Base-by-base conservation (phyloP, 1,284 basidiomycete species). In the Taiwanofungus camphoratus region DNA sequence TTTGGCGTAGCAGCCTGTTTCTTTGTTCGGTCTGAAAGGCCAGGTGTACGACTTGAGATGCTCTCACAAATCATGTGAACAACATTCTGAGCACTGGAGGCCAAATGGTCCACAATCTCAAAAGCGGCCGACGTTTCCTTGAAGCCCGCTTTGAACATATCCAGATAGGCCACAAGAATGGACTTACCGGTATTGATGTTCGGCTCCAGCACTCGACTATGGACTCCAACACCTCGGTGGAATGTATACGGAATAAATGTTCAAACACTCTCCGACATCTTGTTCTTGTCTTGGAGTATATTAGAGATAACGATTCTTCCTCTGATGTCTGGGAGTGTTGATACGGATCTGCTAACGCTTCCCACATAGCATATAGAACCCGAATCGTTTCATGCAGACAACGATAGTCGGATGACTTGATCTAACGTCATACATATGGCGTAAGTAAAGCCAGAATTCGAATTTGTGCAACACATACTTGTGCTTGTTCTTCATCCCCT, bases 41-140 rank as follows among this genome's bases (percentile, higher is more conserved):
- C 66, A 11, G 76, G 65, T 19, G 76, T 67, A 18, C 85, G 75
- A 51, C 67, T 63, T 29, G 71, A 69, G 39, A 91, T 85, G 53
- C 84, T 83, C 60, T 97, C 93, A 59, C 89, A 94, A 15, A 94
- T 68, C 74, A 94, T 88, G 48, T 92, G 85, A 1, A 97, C 91
- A 1, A 90, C 82, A 49, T 79, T 88, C 57, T 94, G 92, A 2
- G 92, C 87, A 57, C 81, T 95, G 1, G 90, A 76, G 2, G 92
- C 80, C 15, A 98, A 74, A 11, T 83, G 68, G 56, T 94, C 90
- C 8, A 96, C 70, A 34, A 96, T 76, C 46, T 92, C 87, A 55
- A 95, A 93, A 1, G 86, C 74, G 6, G 74, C 68, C 39, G 72
- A 74, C 15, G 70, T 71, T 13, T 34, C 30, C 42, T 49, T 26